Base-by-base conservation (phyloP, 1,284 basidiomycete genomes). In the Fomitopsis betulina region DNA sequence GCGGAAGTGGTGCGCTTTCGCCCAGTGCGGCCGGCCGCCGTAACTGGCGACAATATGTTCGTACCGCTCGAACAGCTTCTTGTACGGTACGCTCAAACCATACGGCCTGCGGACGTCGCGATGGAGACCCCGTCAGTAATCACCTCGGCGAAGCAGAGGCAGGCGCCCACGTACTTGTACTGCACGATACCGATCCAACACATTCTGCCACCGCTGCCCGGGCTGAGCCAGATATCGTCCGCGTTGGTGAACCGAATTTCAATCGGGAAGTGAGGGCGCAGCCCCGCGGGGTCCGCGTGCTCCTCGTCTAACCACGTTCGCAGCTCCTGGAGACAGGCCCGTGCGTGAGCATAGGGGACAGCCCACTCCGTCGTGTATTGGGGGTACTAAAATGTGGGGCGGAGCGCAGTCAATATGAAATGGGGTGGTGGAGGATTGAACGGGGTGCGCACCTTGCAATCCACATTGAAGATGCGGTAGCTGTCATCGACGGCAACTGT, bases 171-270 rank as follows among this genome's bases (percentile, higher is more conserved):
- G 69, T 62, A 96, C 94, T 93, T 93, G 79, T 89, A 99, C 68
- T 96, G 93, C 21, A 98, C 85, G 54, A 98, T 84, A n/a, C 97
- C 96, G 60, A 99, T 94, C 89, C 94, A 99, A 68, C 89, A 92
- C 15, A 90, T 96, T 70, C 78, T 80, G 59, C 87, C 82, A 25
- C 89, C 91, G 68, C 86, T 86, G 65, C 89, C 87, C 13, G 95
- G 96, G 69, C 91, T 94, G 50, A 99, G 79, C 90, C 93, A 98
- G 60, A 98, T 94, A 67, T 96, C 93, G 75, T 99, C 96, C 23
- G 81, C 79, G 25, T 86, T 86, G 37, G 92, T 90, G 74, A 94
- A 96, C 10, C 97, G 85, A 62, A 99, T 87, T 77, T 99, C 96
- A 68, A 99, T 82, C 4, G 94, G 93, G 72, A 96, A 98, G 71